Percentiles rank a stretch among this genome's conserved stretches.
Evolutionary conservation across 2,329 filamentous ascomycete genomes (phyloP).

Genomic region (Colletotrichum echinochloae): DNA sequence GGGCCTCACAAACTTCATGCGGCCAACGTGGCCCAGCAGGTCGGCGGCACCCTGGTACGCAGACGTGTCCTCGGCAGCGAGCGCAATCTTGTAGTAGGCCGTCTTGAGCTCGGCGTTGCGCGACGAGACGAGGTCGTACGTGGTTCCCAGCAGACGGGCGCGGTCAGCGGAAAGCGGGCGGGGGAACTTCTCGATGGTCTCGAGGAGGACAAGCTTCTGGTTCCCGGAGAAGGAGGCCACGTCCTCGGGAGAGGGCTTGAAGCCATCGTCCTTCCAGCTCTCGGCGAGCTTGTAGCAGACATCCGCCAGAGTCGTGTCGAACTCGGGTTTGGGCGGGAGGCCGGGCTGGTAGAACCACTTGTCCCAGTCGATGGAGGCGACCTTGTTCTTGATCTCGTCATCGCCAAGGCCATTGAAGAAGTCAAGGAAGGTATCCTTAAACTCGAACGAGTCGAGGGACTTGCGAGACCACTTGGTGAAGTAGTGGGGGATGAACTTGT

Average conservation of each 20-base stretch:
- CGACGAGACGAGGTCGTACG: conserved; percentile 79
- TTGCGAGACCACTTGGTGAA: conserved; percentile 87
- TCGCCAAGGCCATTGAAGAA: conserved; percentile 82
- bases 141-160: conserved; percentile 77
- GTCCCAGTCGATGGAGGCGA: conserved; percentile 88
- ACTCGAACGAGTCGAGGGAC: conserved; percentile 93
- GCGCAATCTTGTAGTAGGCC: conserved; percentile 82
- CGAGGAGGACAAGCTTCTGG: conserved; percentile 92
- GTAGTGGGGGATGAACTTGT: conserved; percentile 96
- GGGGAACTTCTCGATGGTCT: conserved; percentile 77
- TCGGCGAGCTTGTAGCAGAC: conserved; percentile 84
- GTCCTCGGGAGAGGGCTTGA: conserved; percentile 76
- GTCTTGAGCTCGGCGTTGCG: conserved; percentile 88
- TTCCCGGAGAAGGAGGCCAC: conserved; percentile 83
- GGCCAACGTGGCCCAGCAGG: conserved; percentile 82
- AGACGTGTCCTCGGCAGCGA: conserved; percentile 77
- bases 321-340: conserved; percentile 88
- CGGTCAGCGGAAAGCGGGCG: conserved; percentile 72
- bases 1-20: conserved; percentile 97
- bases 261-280: conserved; percentile 79
- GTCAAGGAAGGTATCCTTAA: conserved; percentile 86
- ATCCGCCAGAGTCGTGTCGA: conserved; percentile 89
- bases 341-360: conserved; percentile 89
- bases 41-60: conserved; percentile 79
- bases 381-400: conserved; percentile 70